phyloP scores from a whole-genome alignment of 139 green algal species.

The Chlorokybus atmophyticus region DNA sequence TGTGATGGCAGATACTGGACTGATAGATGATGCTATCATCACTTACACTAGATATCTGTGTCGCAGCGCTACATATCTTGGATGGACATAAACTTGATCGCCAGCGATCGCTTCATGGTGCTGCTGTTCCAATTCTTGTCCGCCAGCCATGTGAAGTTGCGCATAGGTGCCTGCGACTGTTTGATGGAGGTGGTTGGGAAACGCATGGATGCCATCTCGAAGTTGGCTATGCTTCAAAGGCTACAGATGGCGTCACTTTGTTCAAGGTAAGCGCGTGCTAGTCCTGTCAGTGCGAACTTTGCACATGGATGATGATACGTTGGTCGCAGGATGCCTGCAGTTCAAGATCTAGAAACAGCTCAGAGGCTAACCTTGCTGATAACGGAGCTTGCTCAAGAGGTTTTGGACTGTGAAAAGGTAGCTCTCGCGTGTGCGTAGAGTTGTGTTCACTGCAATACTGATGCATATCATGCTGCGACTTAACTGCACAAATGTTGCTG shows the following conservation, averaged over 20 bases:
- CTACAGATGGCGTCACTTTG: conserved; percentile 29
- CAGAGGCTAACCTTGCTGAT: conserved; percentile 12
- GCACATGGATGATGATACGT: no score
- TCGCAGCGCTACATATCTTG: conserved; percentile 65
- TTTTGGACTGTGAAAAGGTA: conserved; percentile 17
- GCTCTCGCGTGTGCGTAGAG: no score
- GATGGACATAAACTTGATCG: conserved; percentile 87
- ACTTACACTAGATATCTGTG: no score
- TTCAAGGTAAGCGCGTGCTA: no score
- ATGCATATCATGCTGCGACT: no score
- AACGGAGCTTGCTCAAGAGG: conserved; percentile 11
- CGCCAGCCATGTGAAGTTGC: no score
- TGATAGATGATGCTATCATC: no score
- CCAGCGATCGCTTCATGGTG: conserved; percentile 22
- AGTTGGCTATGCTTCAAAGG: conserved; percentile 26
- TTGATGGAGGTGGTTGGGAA: conserved; percentile 28
- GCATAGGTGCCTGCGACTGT: conserved; percentile 14
- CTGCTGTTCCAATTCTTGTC: conserved; percentile 29
- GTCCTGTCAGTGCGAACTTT: no score
- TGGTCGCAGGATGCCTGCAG: no score
- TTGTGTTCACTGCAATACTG: no score
- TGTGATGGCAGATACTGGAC: no score
- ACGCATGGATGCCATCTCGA: conserved; percentile 27
- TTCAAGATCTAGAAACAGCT: conserved; percentile 16
- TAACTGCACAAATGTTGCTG: no score